Base-by-base conservation (phyloP, 2,329 filamentous ascomycete genomes). In the Celoporthe dispersa region DNA sequence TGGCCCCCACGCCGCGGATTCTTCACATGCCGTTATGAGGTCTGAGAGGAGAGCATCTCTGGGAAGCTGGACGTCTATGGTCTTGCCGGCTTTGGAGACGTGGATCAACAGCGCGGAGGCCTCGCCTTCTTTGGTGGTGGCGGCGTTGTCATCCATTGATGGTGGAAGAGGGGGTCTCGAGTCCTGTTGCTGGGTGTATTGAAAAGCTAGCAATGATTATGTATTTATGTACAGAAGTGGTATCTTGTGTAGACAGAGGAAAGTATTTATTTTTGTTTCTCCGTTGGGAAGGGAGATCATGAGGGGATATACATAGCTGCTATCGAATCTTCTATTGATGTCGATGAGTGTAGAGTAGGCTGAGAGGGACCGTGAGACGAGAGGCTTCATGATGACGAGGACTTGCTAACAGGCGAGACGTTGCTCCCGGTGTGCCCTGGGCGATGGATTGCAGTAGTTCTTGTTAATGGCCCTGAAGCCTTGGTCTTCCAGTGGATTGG, bases 41-140 rank as follows among this genome's bases (percentile, higher is more conserved):
- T 77, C 75, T 28, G 76, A 72, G 33, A 77, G 72, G n/a, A 73
- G 72, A 19, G 73, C 72, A 1, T 71, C 70, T 16, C 39, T 33
- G 0, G 73, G 61, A 3, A 77, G 70, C 14, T 63, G 35, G 60
- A 76, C 66, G 53, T 71, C 55, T 22, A 69, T 71, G 2, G 73
- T 73, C 57, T 73, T 62, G 68, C 73, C 73, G 16, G 70, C 70
- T 62, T 75, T 73, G 1, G 70, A 68, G 66, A 78, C 70, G 16
- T 68, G 70, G 31, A 77, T 64, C 1, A 72, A 61, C 31, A 77
- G 28, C 16, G 48, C 16, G 14, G 69, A 44, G 4, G 41, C 28
- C 9, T 61, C 60, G 55, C 19, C 62, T 28, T 51, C 41, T n/a
- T 64, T 53, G 53, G 57, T 68, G 55, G 22, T 55, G 44, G 57